Conservation (phyloP, 1,284 basidiomycete genomes). For the Boletus semigastroideus region DNA sequence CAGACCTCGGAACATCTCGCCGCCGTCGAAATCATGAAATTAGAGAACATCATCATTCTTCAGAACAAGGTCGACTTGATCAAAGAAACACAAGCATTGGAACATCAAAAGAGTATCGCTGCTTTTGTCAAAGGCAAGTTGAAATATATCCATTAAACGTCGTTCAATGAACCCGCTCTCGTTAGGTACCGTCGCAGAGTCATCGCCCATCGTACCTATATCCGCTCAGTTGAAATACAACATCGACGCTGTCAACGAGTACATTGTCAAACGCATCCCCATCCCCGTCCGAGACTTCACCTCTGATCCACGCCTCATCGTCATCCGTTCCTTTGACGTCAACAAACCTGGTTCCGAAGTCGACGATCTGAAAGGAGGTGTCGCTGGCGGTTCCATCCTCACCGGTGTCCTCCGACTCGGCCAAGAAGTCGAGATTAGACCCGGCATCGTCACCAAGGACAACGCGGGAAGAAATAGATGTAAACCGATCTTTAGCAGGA, state of each 20-base stretch:
- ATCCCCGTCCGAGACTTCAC: constrained; percentile 93
- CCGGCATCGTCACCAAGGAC: constrained; percentile 97
- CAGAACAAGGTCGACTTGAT: constrained; percentile 98
- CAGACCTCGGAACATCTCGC: constrained; percentile 99
- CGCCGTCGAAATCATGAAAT: constrained; percentile 99
- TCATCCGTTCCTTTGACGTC: constrained; percentile 99
- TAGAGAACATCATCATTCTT: constrained; percentile 96
- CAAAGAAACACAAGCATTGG: constrained; percentile 86
- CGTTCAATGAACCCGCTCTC: neutral
- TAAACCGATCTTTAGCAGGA: constrained; percentile 90
- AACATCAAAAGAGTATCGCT: constrained; percentile 91
- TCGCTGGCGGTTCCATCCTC: constrained; percentile 95
- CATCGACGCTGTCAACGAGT: constrained; percentile 99
- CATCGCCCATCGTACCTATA: constrained; percentile 97
- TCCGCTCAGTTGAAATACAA: constrained; percentile 99
- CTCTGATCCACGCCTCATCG: constrained; percentile 90
- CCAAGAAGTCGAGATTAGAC: constrained; percentile 95
- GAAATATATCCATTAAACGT: neutral
- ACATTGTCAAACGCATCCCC: constrained; percentile 96
- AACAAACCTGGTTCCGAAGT: constrained; percentile 99
- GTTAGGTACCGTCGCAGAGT: constrained; percentile 91
- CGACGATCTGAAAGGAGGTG: constrained; percentile 96
- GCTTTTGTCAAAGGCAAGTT: constrained; percentile 88
- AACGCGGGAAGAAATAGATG: constrained; percentile 88
- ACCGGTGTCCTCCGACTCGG: constrained; percentile 90